These are phyloP conservation scores for Penicillium subrubescens DNA, from an alignment of 495 filamentous ascomycete genomes.

Conservation along the genomic window DNA sequence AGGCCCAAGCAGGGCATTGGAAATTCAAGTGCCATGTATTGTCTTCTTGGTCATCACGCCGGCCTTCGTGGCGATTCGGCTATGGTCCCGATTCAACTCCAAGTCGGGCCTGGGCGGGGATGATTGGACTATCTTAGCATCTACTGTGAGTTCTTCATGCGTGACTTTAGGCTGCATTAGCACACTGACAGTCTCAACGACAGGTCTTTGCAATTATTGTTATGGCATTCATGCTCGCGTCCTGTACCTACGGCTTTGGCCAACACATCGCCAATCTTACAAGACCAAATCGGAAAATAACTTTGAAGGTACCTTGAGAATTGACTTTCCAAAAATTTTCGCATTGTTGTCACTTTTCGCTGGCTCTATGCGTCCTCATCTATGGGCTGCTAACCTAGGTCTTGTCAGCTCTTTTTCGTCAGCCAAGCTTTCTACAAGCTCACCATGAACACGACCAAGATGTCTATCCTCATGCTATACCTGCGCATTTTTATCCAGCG, in stretches of 20 bases:
- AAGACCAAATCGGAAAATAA: slow-evolving; percentile 16
- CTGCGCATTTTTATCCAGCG: slow-evolving; percentile 37
- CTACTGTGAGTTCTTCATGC: background rate
- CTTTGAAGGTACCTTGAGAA: background rate
- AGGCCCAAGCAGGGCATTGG: slow-evolving; percentile 8
- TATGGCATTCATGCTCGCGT: slow-evolving; percentile 17
- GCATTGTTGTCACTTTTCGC: too few species aligned
- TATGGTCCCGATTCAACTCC: slow-evolving; percentile 7
- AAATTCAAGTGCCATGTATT: slow-evolving; percentile 7
- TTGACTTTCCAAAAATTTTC: too few species aligned
- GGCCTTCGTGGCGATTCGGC: slow-evolving; percentile 5
- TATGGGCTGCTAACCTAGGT: background rate
- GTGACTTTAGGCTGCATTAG: background rate
- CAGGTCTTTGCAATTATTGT: slow-evolving; percentile 13
- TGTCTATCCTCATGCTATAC: slow-evolving; percentile 43
- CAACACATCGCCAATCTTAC: slow-evolving; percentile 17
- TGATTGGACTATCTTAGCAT: slow-evolving; percentile 8
- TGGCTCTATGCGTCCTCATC: too few species aligned
- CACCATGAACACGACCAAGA: slow-evolving; percentile 39
- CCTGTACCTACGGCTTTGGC: slow-evolving; percentile 17
- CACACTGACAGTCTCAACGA: background rate
- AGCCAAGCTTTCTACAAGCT: slow-evolving; percentile 39
- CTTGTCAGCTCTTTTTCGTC: slow-evolving; percentile 26
- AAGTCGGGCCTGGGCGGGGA: slow-evolving; percentile 9
- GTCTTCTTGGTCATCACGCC: slow-evolving; percentile 4